A percentile compares a stretch with the other conserved stretches of the same genome.
These are phyloP conservation scores for Candida awuae DNA, from an alignment of 805 yeast genomes.

Conservation along the genomic window DNA sequence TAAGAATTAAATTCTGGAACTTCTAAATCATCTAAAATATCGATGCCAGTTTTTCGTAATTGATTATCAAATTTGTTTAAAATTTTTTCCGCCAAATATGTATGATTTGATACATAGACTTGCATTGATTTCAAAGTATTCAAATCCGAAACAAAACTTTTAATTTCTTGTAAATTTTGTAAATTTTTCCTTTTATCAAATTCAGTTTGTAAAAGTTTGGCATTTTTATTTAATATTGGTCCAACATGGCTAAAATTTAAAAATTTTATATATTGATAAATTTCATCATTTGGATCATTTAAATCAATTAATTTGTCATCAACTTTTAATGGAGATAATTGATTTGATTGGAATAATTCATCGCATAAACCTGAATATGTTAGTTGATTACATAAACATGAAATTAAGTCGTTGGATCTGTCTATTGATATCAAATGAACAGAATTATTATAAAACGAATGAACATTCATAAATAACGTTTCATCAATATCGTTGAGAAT, in stretches of 20 bases:
- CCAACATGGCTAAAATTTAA: constrained; percentile 80
- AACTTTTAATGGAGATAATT: constrained; percentile 16
- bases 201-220: constrained; percentile 60
- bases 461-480: constrained; percentile 27
- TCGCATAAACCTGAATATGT: constrained; percentile 78
- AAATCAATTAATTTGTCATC: constrained; percentile 7
- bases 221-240: constrained; percentile 56
- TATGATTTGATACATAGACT: constrained; percentile 61
- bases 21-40: background rate
- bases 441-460: constrained; percentile 33
- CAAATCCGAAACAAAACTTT: constrained; percentile 61
- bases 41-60: constrained; percentile 15
- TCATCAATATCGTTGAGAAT: constrained; percentile 28
- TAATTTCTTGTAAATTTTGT: constrained; percentile 55
- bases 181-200: constrained; percentile 54
- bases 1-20: constrained; percentile 13
- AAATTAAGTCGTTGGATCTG: constrained; percentile 63
- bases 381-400: constrained; percentile 67
- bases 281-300: constrained; percentile 35
- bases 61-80: constrained; percentile 31
- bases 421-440: constrained; percentile 74
- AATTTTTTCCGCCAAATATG: constrained; percentile 61
- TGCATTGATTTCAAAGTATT: constrained; percentile 62
- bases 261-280: constrained; percentile 46
- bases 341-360: constrained; percentile 52